A percentile compares a stretch with the other conserved stretches of the same genome.
Evolutionary conservation across 495 filamentous ascomycete species (phyloP).

Genomic region (Letharia columbiana): DNA sequence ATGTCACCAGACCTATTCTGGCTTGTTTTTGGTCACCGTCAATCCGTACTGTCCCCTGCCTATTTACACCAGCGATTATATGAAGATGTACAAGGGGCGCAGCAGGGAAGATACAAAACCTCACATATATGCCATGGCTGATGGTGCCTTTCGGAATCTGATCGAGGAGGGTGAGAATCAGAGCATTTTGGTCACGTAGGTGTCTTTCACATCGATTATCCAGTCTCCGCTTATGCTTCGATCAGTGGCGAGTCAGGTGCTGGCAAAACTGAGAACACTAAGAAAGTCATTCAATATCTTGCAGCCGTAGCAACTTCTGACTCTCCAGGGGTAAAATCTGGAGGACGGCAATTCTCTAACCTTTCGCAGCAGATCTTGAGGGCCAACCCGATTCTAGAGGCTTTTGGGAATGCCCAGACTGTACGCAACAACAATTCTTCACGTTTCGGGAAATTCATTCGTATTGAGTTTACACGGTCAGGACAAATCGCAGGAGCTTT

Average conservation of each 20-base stretch:
- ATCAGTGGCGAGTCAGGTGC: constrained; percentile 85
- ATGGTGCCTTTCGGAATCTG: constrained; percentile 90
- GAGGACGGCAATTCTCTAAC: constrained; percentile 61
- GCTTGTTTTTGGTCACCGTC: constrained; percentile 90
- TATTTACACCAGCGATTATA: constrained; percentile 93
- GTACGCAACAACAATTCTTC: constrained; percentile 98
- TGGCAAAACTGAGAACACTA: constrained; percentile 98
- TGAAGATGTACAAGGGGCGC: constrained; percentile 92
- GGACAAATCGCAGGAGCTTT: constrained; percentile 93
- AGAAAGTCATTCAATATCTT: constrained; percentile 98
- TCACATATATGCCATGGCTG: constrained; percentile 98
- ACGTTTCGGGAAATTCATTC: constrained; percentile 97
- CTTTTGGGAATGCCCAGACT: constrained; percentile 97
- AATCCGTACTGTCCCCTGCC: constrained; percentile 94
- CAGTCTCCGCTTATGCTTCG: neutral
- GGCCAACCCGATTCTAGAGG: constrained; percentile 96
- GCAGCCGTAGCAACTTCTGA: constrained; percentile 87
- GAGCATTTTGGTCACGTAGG: constrained; percentile 87
- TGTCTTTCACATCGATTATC: constrained; percentile 7
- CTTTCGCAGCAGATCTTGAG: constrained; percentile 95
- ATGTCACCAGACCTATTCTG: constrained; percentile 71
- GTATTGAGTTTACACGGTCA: constrained; percentile 85
- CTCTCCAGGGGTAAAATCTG: constrained; percentile 54
- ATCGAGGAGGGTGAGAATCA: constrained; percentile 94
- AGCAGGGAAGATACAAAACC: constrained; percentile 89